Conservation (phyloP, 371 early-diverging fungal species). For the Mucor mucedo region DNA sequence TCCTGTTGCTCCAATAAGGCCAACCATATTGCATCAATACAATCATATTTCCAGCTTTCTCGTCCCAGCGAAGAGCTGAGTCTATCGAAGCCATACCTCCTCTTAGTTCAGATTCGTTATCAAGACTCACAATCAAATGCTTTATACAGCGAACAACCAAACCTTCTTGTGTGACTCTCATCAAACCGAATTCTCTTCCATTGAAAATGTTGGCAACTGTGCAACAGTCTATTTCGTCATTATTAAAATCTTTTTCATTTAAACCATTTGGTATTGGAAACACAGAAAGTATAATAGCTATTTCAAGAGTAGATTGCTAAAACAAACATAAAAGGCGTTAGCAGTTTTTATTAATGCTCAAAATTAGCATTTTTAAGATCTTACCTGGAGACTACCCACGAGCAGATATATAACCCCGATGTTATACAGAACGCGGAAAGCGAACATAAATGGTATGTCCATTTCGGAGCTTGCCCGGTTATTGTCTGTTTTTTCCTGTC, state of each 20-base stretch:
- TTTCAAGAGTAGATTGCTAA: constrained; percentile 55
- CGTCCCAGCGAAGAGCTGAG: constrained; percentile 55
- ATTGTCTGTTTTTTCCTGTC: constrained; percentile 36
- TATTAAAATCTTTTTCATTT: constrained; percentile 43
- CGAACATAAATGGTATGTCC: constrained; percentile 59
- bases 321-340: background rate
- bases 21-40: constrained; percentile 59
- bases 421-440: constrained; percentile 54
- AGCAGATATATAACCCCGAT: constrained; percentile 54
- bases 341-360: background rate
- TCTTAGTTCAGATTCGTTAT: constrained; percentile 48
- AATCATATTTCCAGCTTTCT: constrained; percentile 54
- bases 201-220: constrained; percentile 43
- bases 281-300: constrained; percentile 54
- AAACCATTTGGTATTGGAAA: constrained; percentile 49
- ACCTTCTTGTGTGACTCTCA: constrained; percentile 55
- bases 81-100: constrained; percentile 56
- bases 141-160: constrained; percentile 54
- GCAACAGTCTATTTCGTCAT: constrained; percentile 47
- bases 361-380: background rate
- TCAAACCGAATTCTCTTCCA: constrained; percentile 53
- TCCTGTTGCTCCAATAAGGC: constrained; percentile 55
- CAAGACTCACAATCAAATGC: constrained; percentile 52
- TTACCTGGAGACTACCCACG: constrained; percentile 55
- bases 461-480: constrained; percentile 29